These are phyloP conservation scores for Hawksworthiomyces lignivorus DNA, from an alignment of 2,329 filamentous ascomycete species.

Conservation along the genomic window DNA sequence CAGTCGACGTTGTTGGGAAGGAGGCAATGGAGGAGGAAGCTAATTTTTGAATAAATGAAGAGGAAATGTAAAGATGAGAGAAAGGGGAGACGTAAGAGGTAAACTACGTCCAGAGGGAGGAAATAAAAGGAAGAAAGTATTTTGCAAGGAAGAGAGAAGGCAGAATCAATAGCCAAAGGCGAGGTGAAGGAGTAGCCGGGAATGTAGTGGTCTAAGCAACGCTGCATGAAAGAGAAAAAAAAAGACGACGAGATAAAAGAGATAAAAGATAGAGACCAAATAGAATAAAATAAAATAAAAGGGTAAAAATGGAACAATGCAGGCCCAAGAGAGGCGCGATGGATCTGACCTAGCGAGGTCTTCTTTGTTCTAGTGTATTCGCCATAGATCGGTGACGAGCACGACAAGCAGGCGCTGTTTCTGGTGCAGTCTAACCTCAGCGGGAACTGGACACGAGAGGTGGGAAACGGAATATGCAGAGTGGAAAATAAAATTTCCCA, in stretches of 20 bases:
- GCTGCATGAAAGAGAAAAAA: background rate
- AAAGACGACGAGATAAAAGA: too few species aligned
- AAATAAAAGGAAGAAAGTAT: background rate
- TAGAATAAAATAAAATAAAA: too few species aligned
- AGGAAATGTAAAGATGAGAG: background rate
- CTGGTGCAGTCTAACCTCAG: slow-evolving; percentile 5
- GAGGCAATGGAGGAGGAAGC: background rate
- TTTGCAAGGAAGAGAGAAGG: background rate
- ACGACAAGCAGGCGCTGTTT: too few species aligned
- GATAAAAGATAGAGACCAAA: too few species aligned
- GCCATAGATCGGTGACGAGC: slow-evolving; percentile 3
- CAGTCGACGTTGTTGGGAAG: too few species aligned
- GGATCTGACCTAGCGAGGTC: too few species aligned
- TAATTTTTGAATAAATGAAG: background rate
- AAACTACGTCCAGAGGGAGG: background rate
- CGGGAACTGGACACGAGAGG: too few species aligned
- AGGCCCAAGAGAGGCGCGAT: too few species aligned
- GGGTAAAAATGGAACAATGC: too few species aligned
- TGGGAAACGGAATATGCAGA: too few species aligned
- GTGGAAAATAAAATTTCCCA: too few species aligned
- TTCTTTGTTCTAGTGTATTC: slow-evolving; percentile 7
- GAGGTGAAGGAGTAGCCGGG: slow-evolving; percentile 4
- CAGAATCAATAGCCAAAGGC: too few species aligned
- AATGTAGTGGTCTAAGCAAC: slow-evolving; percentile 2
- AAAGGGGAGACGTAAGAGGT: background rate